Base-by-base conservation (phyloP, 164 flowering plant genomes). In the Tetracentron sinense region DNA sequence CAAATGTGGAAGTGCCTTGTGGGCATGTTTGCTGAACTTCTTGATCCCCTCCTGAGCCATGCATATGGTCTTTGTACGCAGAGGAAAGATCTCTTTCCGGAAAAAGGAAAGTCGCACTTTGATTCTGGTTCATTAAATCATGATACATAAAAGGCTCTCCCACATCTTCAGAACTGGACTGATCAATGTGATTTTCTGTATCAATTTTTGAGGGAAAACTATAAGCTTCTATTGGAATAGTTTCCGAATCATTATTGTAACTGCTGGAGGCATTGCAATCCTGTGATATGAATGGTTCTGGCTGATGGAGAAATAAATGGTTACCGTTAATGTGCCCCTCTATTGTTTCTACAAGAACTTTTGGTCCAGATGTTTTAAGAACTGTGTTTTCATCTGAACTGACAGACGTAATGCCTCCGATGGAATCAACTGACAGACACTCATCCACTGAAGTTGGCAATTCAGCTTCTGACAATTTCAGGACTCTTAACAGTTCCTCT, bases 401-500 rank as follows among this genome's bases (percentile, higher is more conserved):
- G 16, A 51, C 57, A 30, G 65, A 35, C 7, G 8, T 46, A 55
- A 65, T 19, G 4, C 30, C 73, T 48, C 26, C 63, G 63, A 51
- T 62, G 29, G 50, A 28, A 58, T 60, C 50, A 6, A 25, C 42
- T 23, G 49, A 59, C 22, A 31, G 53, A 76, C 77, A 49, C 61
- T 61, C 73, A 42, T 55, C 72, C 4, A 23, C 48, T 33, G 77
- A 51, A 60, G 55, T 55, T 52, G 82, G 58, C 33, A 3, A 14
- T 55, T 77, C 78, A 65, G 57, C 63, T 73, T 78, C 76, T 25
- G 95, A 84, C 50, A 88, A 66, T 70, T 82, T 74, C 74, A 90
- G 63, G 35, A 66, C 87, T 78, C 75, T 85, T 66, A 82, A 56
- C 35, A 89, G 65, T 70, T 86, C 87, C 52, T 66, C 85, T 71